Evolutionary conservation across 805 yeast species (phyloP).

Genomic region (Candida sonorensis): DNA sequence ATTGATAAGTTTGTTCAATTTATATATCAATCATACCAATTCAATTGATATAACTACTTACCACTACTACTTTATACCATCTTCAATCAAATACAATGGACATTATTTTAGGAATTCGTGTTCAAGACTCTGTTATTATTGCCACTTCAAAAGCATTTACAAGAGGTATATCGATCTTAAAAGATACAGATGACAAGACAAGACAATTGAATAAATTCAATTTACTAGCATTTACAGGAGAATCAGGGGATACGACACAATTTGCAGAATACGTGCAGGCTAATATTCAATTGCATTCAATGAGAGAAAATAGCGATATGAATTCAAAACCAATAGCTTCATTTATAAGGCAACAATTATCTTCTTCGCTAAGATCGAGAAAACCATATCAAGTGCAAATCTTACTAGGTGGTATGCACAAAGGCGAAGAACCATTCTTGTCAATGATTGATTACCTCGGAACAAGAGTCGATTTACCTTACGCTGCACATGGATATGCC

Average conservation of each 20-base stretch:
- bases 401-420: conserved; percentile 79
- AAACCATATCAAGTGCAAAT: conserved; percentile 94
- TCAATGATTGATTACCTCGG: conserved; percentile 94
- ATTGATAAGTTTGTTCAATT: too few species aligned
- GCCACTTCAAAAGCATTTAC: conserved; percentile 96
- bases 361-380: conserved; percentile 82
- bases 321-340: conserved; percentile 83
- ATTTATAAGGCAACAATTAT: conserved; percentile 82
- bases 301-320: conserved; percentile 78
- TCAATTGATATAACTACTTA: too few species aligned
- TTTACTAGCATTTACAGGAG: conserved; percentile 88
- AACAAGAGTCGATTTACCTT: conserved; percentile 83
- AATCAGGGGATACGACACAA: conserved; percentile 92
- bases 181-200: conserved; percentile 76
- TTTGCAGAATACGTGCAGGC: conserved; percentile 95
- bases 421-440: conserved; percentile 45
- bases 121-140: conserved; percentile 71
- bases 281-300: conserved; percentile 78
- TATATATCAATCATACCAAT: too few species aligned
- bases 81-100: too few species aligned
- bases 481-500: conserved; percentile 98
- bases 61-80: too few species aligned
- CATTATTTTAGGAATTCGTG: conserved; percentile 79
- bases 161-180: conserved; percentile 79
- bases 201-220: conserved; percentile 66